These are phyloP conservation scores for Sporothrix dimorphospora DNA, from an alignment of 2,329 filamentous ascomycete species.

Conservation along the genomic window DNA sequence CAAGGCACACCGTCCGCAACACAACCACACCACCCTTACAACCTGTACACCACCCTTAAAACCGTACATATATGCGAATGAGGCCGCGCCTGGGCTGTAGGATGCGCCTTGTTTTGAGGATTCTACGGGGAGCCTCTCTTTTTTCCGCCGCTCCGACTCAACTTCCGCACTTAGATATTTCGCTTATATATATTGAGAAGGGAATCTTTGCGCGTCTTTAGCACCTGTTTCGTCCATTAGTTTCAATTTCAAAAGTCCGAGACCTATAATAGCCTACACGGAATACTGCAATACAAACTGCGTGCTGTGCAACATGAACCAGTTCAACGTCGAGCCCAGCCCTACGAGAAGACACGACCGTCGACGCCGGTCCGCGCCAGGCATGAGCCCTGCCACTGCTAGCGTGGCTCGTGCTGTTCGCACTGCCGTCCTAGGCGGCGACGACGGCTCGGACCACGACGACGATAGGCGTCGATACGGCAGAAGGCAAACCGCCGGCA, in stretches of 20 bases:
- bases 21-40: not conserved
- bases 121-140: not conserved
- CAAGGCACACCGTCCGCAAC: not conserved
- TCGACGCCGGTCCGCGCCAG: not conserved
- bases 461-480: not conserved
- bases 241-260: no score
- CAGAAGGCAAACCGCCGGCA: no score
- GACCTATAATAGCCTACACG: no score
- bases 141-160: not conserved
- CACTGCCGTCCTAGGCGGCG: not conserved
- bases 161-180: not conserved
- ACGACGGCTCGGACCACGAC: not conserved
- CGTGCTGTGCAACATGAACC: no score
- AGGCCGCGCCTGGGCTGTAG: not conserved
- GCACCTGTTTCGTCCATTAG: not conserved
- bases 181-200: not conserved
- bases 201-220: no score
- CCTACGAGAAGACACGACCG: not conserved
- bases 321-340: no score
- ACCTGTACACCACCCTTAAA: not conserved
- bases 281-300: no score
- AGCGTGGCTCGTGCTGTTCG: not conserved
- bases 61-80: not conserved
- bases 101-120: not conserved
- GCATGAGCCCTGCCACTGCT: no score